These are phyloP conservation scores for Pelagomonas calceolata DNA, from an alignment of 108 stramenopile species.

Conservation along the genomic window DNA sequence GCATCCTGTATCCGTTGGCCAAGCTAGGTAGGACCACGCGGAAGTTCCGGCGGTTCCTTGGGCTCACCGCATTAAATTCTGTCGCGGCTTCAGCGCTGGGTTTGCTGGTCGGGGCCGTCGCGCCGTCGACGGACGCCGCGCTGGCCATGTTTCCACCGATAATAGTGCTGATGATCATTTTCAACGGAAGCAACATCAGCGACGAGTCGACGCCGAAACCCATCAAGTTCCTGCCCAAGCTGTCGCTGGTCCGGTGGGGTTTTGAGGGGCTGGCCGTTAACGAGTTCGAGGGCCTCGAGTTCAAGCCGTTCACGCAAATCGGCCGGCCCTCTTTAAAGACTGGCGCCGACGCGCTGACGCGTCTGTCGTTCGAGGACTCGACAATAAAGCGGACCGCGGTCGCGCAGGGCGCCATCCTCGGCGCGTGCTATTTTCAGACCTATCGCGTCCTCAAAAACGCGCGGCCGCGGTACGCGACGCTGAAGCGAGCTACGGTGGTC, in stretches of 20 bases:
- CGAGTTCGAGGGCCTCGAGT: constrained; percentile 67
- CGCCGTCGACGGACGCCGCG: constrained; percentile 54
- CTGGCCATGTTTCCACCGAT: constrained; percentile 67
- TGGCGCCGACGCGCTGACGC: neutral
- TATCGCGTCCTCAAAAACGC: neutral
- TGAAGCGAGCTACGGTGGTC: no score
- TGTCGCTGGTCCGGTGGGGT: constrained; percentile 67
- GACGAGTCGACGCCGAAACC: constrained; percentile 62
- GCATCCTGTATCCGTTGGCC: constrained; percentile 62
- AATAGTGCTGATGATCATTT: constrained; percentile 76
- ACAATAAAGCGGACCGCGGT: neutral
- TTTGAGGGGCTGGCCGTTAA: constrained; percentile 68
- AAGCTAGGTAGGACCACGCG: constrained; percentile 43
- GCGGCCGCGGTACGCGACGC: neutral
- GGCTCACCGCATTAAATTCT: constrained; percentile 57
- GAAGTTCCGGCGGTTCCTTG: constrained; percentile 61
- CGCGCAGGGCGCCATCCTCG: neutral
- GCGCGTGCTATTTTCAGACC: neutral
- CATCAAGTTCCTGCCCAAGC: constrained; percentile 55
- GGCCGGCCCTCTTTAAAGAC: neutral
- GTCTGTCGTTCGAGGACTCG: neutral
- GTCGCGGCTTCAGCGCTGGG: constrained; percentile 59
- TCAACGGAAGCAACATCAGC: constrained; percentile 68
- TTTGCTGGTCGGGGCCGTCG: constrained; percentile 53
- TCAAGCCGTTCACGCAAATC: constrained; percentile 7